phyloP scores from a whole-genome alignment of 148 eudicot genomes.

The Camellia lanceoleosa region DNA sequence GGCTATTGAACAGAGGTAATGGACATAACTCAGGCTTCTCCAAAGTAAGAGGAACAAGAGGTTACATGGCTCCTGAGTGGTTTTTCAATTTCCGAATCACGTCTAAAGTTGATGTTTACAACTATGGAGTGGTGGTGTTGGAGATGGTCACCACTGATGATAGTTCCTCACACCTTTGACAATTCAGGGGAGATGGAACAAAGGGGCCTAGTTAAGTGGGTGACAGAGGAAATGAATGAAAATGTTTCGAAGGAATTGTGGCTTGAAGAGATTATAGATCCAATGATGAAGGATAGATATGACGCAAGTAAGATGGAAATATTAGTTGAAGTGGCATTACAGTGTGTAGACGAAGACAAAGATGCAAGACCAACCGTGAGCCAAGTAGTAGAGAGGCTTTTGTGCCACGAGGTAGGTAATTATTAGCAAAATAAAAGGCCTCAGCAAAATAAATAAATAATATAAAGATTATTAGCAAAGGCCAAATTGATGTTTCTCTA shows the following conservation, averaged over 20 bases:
- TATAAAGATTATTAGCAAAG: not conserved
- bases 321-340: conserved; percentile 32
- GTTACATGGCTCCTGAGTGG: conserved; percentile 34
- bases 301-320: conserved; percentile 18
- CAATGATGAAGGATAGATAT: conserved; percentile 17
- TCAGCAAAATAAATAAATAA: no score
- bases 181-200: not conserved
- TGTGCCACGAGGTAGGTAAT: not conserved
- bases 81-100: conserved; percentile 19
- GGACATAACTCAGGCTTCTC: conserved; percentile 2
- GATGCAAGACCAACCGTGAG: conserved; percentile 47
- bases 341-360: conserved; percentile 39
- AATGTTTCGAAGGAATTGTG: conserved; percentile 4
- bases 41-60: conserved; percentile 10
- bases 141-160: conserved; percentile 18
- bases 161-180: not conserved
- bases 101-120: conserved; percentile 26
- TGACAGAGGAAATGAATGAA: conserved; percentile 20
- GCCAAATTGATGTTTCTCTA: no score
- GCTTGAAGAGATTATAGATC: conserved; percentile 27
- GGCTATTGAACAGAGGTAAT: not conserved
- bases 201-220: conserved; percentile 17
- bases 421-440: no score
- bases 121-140: conserved; percentile 12
- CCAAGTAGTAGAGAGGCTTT: conserved; percentile 26